Base-by-base conservation (phyloP, 768 basidiomycete genomes). In the Tricholomella constricta region DNA sequence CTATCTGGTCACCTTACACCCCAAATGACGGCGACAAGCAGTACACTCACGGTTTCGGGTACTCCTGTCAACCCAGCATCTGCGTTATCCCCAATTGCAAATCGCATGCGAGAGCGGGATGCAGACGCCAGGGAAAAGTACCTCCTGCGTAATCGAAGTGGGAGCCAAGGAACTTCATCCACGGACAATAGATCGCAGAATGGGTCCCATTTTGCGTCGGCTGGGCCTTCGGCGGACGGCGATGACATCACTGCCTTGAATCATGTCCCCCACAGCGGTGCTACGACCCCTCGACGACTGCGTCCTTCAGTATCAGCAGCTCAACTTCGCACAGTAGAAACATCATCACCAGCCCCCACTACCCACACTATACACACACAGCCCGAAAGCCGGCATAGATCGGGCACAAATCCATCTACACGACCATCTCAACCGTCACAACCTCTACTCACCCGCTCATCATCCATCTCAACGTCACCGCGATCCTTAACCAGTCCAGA, bases 121-220 rank as follows among this genome's bases (percentile, higher is more conserved):
- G 91, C 91, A 17, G 88, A 88, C 65, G 92, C 91, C 32, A 90
- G 89, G 78, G 90, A 91, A 67, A 89, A 91, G 62, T 94, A 91
- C 65, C 76, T 91, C 66, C 77, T 81, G 55, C 81, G 91, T 51
- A 89, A 89, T 73, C 82, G 91, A 51, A 93, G 90, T 64, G 91
- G 88, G 45, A 91, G 89, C 62, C 84, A 78, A 50, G 84, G 82
- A 38, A 86, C 85, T 22, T 78, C 86, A 17, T 89, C 88, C 1
- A 87, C 87, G 12, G 88, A 90, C 61, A 83, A 78, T 57, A 82
- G 74, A 65, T 88, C 86, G 6, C 81, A 83, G 63, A 82, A 80
- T 64, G 82, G 80, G 20, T 76, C 75, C 42, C 61, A 67, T 36
- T 77, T 68, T 60, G 72, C 80, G 34, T 80, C 80, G 43, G 75